These are phyloP conservation scores for Trametes pubescens DNA, from an alignment of 1,284 basidiomycete genomes.

Conservation along the genomic window DNA sequence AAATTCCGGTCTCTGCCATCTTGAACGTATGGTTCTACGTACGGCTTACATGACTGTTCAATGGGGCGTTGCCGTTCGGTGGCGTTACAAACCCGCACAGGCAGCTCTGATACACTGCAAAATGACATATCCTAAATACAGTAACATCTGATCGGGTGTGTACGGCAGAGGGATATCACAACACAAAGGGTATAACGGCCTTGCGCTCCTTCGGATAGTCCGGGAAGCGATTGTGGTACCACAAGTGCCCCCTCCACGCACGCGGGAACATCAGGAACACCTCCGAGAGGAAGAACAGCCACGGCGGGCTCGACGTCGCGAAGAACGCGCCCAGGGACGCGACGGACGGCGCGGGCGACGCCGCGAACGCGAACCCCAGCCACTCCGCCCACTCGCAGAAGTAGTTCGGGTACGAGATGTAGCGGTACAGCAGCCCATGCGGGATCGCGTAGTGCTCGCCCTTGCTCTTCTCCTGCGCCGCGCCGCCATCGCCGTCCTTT, in stretches of 20 bases:
- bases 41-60: too few species aligned
- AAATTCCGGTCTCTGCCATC: too few species aligned
- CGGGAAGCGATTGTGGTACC: conserved; percentile 80
- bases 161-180: conserved; percentile 20
- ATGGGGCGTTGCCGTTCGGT: too few species aligned
- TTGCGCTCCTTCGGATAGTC: conserved; percentile 60
- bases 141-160: too few species aligned
- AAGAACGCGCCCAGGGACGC: conserved; percentile 41
- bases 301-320: conserved; percentile 59
- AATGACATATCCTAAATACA: not conserved
- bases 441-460: conserved; percentile 82
- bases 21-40: too few species aligned
- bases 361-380: conserved; percentile 80
- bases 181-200: conserved; percentile 57
- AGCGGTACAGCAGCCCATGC: conserved; percentile 78
- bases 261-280: conserved; percentile 80
- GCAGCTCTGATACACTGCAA: too few species aligned
- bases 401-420: conserved; percentile 94
- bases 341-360: conserved; percentile 50
- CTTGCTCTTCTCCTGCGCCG: conserved; percentile 35
- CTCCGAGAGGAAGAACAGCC: conserved; percentile 79
- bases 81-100: too few species aligned
- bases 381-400: conserved; percentile 93
- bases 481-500: conserved; percentile 26
- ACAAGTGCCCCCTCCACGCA: conserved; percentile 80